phyloP scores from a whole-genome alignment of 2,329 filamentous ascomycete species.

The Curvularia sp. region DNA sequence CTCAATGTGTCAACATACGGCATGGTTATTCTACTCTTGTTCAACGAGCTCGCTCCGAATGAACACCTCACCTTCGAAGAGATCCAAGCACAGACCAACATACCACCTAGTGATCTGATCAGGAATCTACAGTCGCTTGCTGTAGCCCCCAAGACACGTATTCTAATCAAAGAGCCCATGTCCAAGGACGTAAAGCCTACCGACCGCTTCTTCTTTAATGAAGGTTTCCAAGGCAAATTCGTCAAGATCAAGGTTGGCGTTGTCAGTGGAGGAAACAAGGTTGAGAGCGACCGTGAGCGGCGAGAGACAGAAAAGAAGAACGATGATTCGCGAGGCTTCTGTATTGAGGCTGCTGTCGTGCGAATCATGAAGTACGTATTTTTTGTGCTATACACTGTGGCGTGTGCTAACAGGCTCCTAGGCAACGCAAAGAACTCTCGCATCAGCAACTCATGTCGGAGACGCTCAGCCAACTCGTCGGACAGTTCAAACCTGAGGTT shows the following conservation, averaged over 20 bases:
- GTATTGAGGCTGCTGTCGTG: constrained; percentile 79
- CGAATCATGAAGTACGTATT: constrained; percentile 83
- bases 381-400: neutral
- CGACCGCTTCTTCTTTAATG: constrained; percentile 84
- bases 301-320: constrained; percentile 79
- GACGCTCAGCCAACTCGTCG: constrained; percentile 71
- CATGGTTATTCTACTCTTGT: constrained; percentile 88
- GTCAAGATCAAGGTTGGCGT: constrained; percentile 90
- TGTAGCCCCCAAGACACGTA: constrained; percentile 80
- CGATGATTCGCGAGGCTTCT: constrained; percentile 72
- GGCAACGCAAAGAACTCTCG: constrained; percentile 74
- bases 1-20: constrained; percentile 91
- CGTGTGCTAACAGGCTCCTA: constrained; percentile 47
- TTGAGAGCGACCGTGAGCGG: constrained; percentile 74
- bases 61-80: constrained; percentile 70
- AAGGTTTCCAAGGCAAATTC: constrained; percentile 79
- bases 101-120: constrained; percentile 75
- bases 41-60: constrained; percentile 74
- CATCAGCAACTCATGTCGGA: constrained; percentile 75
- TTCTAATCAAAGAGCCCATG: constrained; percentile 81
- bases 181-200: constrained; percentile 77
- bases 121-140: constrained; percentile 82
- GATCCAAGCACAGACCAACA: constrained; percentile 82
- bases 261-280: constrained; percentile 79
- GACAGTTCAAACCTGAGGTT: constrained; percentile 78